Evolutionary conservation across 2,329 filamentous ascomycete species (phyloP).

Genomic region (Phaeosphaeria sp.): DNA sequence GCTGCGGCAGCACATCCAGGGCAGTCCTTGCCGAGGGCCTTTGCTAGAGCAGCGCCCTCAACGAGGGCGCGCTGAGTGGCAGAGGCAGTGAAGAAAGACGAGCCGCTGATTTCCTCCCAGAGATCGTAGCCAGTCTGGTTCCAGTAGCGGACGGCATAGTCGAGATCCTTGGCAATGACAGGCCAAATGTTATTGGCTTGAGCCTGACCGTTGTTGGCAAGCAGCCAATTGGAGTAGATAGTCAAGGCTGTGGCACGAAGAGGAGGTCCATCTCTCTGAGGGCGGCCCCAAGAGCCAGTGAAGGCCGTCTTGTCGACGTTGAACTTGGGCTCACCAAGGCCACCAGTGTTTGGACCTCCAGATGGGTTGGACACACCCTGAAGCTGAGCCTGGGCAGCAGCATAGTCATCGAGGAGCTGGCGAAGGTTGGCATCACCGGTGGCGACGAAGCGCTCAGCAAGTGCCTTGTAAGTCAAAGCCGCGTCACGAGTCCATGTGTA

Average conservation of each 20-base stretch:
- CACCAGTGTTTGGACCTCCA: constrained; percentile 59
- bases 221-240: constrained; percentile 74
- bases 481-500: constrained; percentile 82
- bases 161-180: constrained; percentile 76
- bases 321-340: constrained; percentile 77
- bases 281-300: constrained; percentile 75
- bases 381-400: constrained; percentile 69
- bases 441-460: constrained; percentile 70
- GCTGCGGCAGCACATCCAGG: constrained; percentile 68
- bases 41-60: constrained; percentile 72
- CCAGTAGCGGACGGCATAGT: constrained; percentile 75
- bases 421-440: constrained; percentile 65
- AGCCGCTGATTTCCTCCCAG: constrained; percentile 81
- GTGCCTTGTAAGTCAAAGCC: constrained; percentile 71
- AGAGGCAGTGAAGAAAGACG: constrained; percentile 79
- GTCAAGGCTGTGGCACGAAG: constrained; percentile 77
- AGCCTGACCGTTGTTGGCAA: constrained; percentile 64
- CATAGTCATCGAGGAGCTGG: constrained; percentile 70
- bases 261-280: constrained; percentile 80
- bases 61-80: constrained; percentile 70
- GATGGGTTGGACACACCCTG: constrained; percentile 75
- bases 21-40: constrained; percentile 68
- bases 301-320: constrained; percentile 69
- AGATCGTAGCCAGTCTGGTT: constrained; percentile 72
- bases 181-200: constrained; percentile 68